Percentiles rank a stretch among this genome's conserved stretches.
phyloP scores from a whole-genome alignment of 805 yeast species.

The Candida sithepensis region DNA sequence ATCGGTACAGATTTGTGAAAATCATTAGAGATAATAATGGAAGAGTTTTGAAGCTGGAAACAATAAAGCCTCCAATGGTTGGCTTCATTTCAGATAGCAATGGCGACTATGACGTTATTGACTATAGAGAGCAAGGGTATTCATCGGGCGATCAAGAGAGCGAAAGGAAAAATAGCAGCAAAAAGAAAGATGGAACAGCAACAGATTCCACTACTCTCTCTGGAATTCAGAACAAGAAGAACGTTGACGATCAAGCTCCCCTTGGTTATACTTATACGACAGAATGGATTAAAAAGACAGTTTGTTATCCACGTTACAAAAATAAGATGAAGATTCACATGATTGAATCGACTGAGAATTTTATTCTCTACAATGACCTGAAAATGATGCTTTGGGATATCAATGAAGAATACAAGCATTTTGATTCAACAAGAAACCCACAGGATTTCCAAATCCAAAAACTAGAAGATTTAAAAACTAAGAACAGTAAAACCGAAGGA shows the following conservation, averaged over 20 bases:
- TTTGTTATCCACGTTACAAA: slow-evolving; percentile 43
- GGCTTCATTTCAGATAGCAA: background rate
- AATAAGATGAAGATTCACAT: slow-evolving; percentile 41
- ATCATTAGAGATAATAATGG: slow-evolving; percentile 38
- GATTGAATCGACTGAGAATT: slow-evolving; percentile 13
- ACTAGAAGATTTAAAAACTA: background rate
- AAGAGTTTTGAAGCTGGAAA: slow-evolving; percentile 35
- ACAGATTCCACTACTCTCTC: background rate
- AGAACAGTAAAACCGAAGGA: background rate
- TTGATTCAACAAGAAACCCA: background rate
- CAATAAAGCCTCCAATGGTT: slow-evolving; percentile 17
- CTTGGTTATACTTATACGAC: slow-evolving; percentile 19
- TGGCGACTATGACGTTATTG: background rate
- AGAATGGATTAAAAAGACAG: slow-evolving; percentile 36
- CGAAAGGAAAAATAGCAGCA: background rate
- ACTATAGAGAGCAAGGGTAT: background rate
- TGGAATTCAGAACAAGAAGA: no score
- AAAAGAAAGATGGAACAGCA: background rate
- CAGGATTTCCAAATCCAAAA: background rate
- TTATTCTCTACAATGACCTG: slow-evolving; percentile 28
- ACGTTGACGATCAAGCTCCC: no score
- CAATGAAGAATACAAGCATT: slow-evolving; percentile 15
- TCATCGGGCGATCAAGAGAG: background rate
- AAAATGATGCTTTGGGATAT: slow-evolving; percentile 30
- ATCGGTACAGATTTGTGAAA: slow-evolving; percentile 33